Evolutionary conservation across 805 yeast species (phyloP), one percentile per base, ranked within the genome.

Genomic region (Saccharomycopsis schoenii): DNA sequence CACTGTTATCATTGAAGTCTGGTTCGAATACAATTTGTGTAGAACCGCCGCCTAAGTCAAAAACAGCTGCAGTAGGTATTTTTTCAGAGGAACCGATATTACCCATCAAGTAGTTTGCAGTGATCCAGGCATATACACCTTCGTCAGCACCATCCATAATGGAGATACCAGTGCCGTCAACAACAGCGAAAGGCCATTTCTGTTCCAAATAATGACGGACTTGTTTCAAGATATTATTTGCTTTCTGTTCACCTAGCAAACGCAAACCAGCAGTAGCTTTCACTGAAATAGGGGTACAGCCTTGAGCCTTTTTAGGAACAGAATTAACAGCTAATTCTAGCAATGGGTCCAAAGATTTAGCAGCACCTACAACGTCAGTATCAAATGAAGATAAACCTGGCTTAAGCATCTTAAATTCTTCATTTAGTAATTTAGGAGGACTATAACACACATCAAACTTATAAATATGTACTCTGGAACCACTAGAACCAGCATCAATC

Each of bases 21-120:
- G 99, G 99, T 77, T 94, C 98, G 73, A 94, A 94, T 6, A 94
- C 99, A 75, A 94, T 91, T 76, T 96, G 99, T 14, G 99, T 94
- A 6, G 97, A 90, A 3, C 98, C 98, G 69, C 99, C 99, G 68
- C 99, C 99, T 63, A 94, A 81, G 73, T 94, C 99, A 70, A 94
- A 94, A 11, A 94, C 96, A 24, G 98, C 99, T 57, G 96, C 96
- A 12, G 99, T 94, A 37, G 96, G 91, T 29, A 75, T 72, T 73
- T 86, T 86, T 50, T 82, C 85, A 39, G 74, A 72, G 24, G 83
- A 72, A 15, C 98, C 99, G 72, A 94, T 93, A 76, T 93, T 94
- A 51, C 97, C 98, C 67, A 93, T 80, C 66, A 94, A 77, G 72
- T 85, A 94, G 76, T 94, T 94, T 58, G 97, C 85, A 34, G 99